Evolutionary conservation across 768 basidiomycete species (phyloP), one percentile per base, ranked within the genome.

Genomic region (Lactifluus hygrophoroides): DNA sequence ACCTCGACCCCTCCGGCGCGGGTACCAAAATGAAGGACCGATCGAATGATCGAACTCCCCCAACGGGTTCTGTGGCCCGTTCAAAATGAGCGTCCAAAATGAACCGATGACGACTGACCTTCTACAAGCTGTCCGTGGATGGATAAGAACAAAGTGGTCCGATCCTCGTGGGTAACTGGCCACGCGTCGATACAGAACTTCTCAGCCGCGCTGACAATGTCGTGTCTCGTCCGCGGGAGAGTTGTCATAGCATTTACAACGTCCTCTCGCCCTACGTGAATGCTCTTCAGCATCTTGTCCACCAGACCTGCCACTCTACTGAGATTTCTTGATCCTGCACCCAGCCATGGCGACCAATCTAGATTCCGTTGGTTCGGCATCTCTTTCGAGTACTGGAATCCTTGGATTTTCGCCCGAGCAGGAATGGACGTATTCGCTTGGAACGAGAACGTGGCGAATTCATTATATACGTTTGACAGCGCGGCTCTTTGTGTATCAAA

Each of bases 121-220:
- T 98, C 95, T 51, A 80, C 79, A 68, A 95, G 95, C 69, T 97
- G 85, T 3, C 94, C 94, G 69, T 96, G 92, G 17, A 97, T 76
- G 45, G 80, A 82, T 59, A 89, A 74, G 61, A 95, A 77, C 17
- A 81, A 73, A 68, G 79, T 83, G 38, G 72, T 66, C 58, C 70
- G 66, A 43, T 79, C 80, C 10, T 83, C 86, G 60, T 83, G 81
- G 28, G 75, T 76, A 40, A 91, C 79, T 5, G 83, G 89, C 77
- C 89, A 92, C 1, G 88, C 81, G 65, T 99, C 96, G 34, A 96
- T 78, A 60, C 83, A 84, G 70, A 96, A 97, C 67, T 87, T 91
- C 66, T 85, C 84, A 0, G 88, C 77, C 1, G 90, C 82, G 7
- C 85, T 83, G 25, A 78, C 73, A 45, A 97, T 80, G 62, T 94